Conservation (phyloP, 805 yeast genomes). For the Hanseniaspora clermontiae region DNA sequence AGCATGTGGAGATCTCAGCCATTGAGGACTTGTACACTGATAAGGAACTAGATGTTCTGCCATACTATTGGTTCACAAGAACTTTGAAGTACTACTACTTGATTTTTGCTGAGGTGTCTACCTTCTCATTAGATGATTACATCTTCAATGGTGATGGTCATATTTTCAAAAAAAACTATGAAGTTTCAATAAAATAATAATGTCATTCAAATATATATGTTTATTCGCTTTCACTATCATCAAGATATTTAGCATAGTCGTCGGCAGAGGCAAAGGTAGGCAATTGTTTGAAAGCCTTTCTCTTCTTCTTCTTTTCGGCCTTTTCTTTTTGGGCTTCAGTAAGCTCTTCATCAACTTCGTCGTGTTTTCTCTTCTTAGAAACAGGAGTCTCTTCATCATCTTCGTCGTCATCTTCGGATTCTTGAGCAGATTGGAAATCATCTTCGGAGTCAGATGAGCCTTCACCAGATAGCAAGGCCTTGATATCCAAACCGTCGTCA, state of each 20-base stretch:
- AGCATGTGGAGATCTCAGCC: conserved; percentile 32
- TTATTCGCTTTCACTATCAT: conserved; percentile 38
- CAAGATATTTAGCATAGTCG: conserved; percentile 64
- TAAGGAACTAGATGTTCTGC: conserved; percentile 29
- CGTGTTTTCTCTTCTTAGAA: conserved; percentile 24
- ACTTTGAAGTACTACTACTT: conserved; percentile 46
- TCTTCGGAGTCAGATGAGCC: conserved; percentile 17
- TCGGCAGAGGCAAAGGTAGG: conserved; percentile 85
- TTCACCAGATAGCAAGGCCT: conserved; percentile 14
- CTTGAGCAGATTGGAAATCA: conserved; percentile 23
- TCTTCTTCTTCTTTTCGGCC: conserved; percentile 31
- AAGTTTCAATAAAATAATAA: conserved; percentile 15
- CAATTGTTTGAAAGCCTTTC: conserved; percentile 47
- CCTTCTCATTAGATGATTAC: conserved; percentile 39
- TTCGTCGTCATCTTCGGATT: conserved; percentile 26
- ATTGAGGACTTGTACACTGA: conserved; percentile 21
- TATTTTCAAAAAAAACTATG: conserved; percentile 28
- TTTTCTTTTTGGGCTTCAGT: conserved; percentile 21
- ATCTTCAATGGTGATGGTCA: conserved; percentile 55
- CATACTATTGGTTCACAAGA: conserved; percentile 47
- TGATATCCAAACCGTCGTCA: conserved; percentile 20
- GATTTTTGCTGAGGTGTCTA: conserved; percentile 34
- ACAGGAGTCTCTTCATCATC: conserved; percentile 20
- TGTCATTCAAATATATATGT: background rate
- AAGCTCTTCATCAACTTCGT: conserved; percentile 19